Base-by-base conservation (phyloP, 257 asterid species). In the Lithospermum erythrorhizon region DNA sequence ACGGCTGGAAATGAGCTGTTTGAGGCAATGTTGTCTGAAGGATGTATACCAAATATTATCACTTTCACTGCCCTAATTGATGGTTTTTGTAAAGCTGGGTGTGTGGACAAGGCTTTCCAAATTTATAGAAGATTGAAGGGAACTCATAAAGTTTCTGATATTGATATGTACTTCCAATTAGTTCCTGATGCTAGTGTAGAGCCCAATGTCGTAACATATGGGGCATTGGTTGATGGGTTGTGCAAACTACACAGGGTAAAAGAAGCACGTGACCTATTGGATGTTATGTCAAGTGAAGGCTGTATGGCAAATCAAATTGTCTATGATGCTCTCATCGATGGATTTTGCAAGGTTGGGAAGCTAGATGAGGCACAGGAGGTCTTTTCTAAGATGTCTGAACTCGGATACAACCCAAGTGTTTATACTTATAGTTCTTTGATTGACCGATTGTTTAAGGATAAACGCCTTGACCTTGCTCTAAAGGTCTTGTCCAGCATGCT, bases 301-400 rank as follows among this genome's bases (percentile, higher is more conserved):
- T 81, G 83, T 63, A 84, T 75, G 69, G 95, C 98, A 27, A 88
- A 91, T 77, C 83, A 83, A 66, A 71, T 81, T 55, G 87, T 91
- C 37, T 88, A 81, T 78, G 94, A 84, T 69, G 95, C 98, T 64
- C 88, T 91, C 29, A 84, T 91, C 59, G 96, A 91, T 64, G 98
- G 98, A 56, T 80, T 84, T 68, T 88, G 98, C 83, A 91, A 91
- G 78, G 85, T 76, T 53, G 98, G 94, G 52, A 86, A 86, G 74
- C 83, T 88, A 56, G 94, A 89, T 58, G 98, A 91, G 74, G 96
- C 98, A 48, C 96, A 88, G 41, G 87, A 82, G 76, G 75, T 91
- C 23, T 81, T 83, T 77, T 68, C 86, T 54, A 81, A 80, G 74
- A 86, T 91, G 96, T 76, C 85, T 10, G 90, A 81, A 64, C 56